Base-by-base conservation (phyloP, 306 rosid genomes). In the Begonia masoniana region DNA sequence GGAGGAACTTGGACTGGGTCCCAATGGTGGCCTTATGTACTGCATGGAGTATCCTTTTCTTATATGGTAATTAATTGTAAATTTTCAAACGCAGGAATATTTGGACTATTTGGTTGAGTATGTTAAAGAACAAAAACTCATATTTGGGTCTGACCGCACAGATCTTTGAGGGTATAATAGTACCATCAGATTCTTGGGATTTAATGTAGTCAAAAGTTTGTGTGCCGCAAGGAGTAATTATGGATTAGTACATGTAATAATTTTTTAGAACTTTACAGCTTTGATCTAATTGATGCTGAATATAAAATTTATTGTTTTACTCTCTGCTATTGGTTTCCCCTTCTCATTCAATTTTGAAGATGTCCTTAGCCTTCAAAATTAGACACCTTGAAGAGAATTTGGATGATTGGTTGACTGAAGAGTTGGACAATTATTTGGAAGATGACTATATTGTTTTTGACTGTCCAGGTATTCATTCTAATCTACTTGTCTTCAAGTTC, bases 1-100 rank as follows among this genome's bases (percentile, higher is more conserved):
- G 97, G 97, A 89, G 70, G 97, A 82, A 55, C 94, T 85, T 67
- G 91, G 88, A 23, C 62, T 89, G 59, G 97, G 97, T 63, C 97
- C 97, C 50, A 89, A 89, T 73, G 97, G 97, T 49, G 88, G 88
- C 55, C 95, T 89, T 65, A 43, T 89, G 36, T 85, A 83, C 75
- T 89, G 97, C 92, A 91, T 91, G 97, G 96, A 85, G 97, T 91
- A 91, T 85, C 94, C 97, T 41, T 13, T 52, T 57, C 41, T 58
- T 12, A 54, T 41, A 39, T 58, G 35, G 7, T 60, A 9, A 8
- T 31, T 31, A 4, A 31, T 5, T 31, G 39, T 31, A 31, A 31
- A 31, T 31, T 31, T 31, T 31, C 9, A 31, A 31, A 31, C 39
- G 39, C 39, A 31, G 39, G 8, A 31, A 31, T 31, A 31, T 31